phyloP scores from a whole-genome alignment of 306 rosid species.

The Quercus aquifolioides region DNA sequence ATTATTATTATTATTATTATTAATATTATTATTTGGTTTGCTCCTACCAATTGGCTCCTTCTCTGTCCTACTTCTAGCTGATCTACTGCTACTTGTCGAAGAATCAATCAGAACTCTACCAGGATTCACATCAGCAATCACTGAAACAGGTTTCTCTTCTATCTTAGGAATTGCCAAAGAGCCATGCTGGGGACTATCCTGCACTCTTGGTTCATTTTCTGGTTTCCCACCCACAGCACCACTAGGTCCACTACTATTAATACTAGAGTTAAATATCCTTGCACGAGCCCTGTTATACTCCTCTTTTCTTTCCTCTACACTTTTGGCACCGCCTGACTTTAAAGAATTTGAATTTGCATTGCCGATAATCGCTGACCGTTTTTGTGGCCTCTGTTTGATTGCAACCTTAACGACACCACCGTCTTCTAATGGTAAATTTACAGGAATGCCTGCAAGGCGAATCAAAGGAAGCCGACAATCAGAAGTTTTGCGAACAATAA shows the following conservation, averaged over 20 bases:
- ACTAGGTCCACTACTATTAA: slow-evolving; percentile 30
- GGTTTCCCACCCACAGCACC: slow-evolving; percentile 49
- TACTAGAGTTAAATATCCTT: slow-evolving; percentile 76
- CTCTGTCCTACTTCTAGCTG: slow-evolving; percentile 81
- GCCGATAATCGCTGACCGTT: slow-evolving; percentile 35
- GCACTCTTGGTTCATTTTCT: slow-evolving; percentile 60
- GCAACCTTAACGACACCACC: slow-evolving; percentile 70
- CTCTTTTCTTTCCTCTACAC: slow-evolving; percentile 98
- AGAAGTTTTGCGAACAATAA: slow-evolving; percentile 82
- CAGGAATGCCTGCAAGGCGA: slow-evolving; percentile 93
- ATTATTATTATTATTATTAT: background rate
- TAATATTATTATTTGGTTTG: slow-evolving; percentile 41
- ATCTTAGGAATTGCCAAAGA: slow-evolving; percentile 50
- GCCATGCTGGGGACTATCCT: slow-evolving; percentile 51
- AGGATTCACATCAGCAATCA: slow-evolving; percentile 55
- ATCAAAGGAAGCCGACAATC: slow-evolving; percentile 70
- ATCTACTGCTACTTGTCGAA: slow-evolving; percentile 58
- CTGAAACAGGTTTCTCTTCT: slow-evolving; percentile 54
- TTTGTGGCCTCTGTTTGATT: slow-evolving; percentile 91
- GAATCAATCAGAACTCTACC: slow-evolving; percentile 53
- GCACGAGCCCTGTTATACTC: slow-evolving; percentile 97
- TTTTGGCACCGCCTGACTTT: slow-evolving; percentile 58
- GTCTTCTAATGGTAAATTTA: slow-evolving; percentile 61
- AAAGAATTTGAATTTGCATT: slow-evolving; percentile 47
- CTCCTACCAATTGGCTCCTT: slow-evolving; percentile 74